Evolutionary conservation across 805 yeast species (phyloP).

Genomic region (Lipomyces oligophaga): DNA sequence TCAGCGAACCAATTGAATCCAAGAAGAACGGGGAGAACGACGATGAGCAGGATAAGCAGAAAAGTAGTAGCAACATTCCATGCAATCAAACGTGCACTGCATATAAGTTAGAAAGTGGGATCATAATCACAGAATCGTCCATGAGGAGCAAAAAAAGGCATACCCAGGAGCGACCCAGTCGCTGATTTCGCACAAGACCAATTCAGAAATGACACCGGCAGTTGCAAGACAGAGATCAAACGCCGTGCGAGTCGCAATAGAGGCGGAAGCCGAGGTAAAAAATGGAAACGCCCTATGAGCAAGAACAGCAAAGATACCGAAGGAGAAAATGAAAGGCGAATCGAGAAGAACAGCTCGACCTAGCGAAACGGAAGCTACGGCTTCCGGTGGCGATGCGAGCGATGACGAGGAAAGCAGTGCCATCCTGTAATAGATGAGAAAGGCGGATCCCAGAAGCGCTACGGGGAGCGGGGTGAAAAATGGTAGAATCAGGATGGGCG

Average conservation of each 20-base stretch:
- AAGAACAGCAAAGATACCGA: constrained; percentile 18
- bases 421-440: background rate
- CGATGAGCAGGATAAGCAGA: constrained; percentile 33
- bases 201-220: constrained; percentile 36
- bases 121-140: background rate
- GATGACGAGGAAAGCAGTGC: constrained; percentile 3
- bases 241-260: constrained; percentile 19
- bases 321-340: constrained; percentile 23
- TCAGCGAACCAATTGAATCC: constrained; percentile 28
- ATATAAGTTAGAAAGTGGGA: background rate
- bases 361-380: constrained; percentile 17
- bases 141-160: constrained; percentile 2
- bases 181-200: constrained; percentile 41
- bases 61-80: constrained; percentile 34
- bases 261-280: constrained; percentile 24
- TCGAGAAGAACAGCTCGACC: constrained; percentile 17
- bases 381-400: constrained; percentile 5
- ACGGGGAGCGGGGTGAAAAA: background rate
- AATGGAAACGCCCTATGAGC: constrained; percentile 26
- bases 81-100: constrained; percentile 27
- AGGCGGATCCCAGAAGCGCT: background rate
- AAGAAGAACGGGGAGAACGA: constrained; percentile 36
- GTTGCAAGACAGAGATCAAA: constrained; percentile 27
- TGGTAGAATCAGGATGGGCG: background rate
- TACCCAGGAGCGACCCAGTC: constrained; percentile 32